phyloP scores from a whole-genome alignment of 2,329 filamentous ascomycete species.

The Arthrobotrys megalospora region DNA sequence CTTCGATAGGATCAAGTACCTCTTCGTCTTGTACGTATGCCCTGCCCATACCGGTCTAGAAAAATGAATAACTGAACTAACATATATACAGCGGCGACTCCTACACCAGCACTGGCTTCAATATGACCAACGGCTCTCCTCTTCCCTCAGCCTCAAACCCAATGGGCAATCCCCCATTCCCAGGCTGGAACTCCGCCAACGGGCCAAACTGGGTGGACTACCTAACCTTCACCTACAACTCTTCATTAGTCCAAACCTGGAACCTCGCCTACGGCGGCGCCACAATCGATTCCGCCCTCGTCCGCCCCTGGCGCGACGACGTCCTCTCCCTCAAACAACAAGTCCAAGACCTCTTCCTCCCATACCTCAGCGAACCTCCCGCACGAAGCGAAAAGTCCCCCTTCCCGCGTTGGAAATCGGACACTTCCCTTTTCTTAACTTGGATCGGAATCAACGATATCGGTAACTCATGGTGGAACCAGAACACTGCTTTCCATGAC shows the following conservation, averaged over 20 bases:
- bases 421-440: conserved; percentile 70
- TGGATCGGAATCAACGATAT: conserved; percentile 75
- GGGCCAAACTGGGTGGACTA: conserved; percentile 74
- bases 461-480: conserved; percentile 69
- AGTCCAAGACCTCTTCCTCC: conserved; percentile 67
- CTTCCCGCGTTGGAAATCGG: conserved; percentile 67
- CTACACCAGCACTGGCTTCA: conserved; percentile 68
- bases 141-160: conserved; percentile 67
- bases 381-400: conserved; percentile 65
- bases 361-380: conserved; percentile 63
- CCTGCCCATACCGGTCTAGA: background rate
- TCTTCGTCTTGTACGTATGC: conserved; percentile 63
- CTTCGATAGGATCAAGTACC: conserved; percentile 63
- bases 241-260: conserved; percentile 70
- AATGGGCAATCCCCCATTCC: conserved; percentile 68
- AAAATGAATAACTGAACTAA: background rate
- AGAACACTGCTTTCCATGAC: conserved; percentile 62
- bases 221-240: conserved; percentile 69
- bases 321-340: conserved; percentile 68
- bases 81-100: conserved; percentile 67
- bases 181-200: conserved; percentile 68
- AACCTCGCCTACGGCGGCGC: conserved; percentile 71
- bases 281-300: conserved; percentile 67
- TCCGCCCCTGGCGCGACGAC: conserved; percentile 66
- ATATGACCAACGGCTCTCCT: conserved; percentile 64